Evolutionary conservation across 768 basidiomycete species (phyloP).

Genomic region (Phylloporus sp.): DNA sequence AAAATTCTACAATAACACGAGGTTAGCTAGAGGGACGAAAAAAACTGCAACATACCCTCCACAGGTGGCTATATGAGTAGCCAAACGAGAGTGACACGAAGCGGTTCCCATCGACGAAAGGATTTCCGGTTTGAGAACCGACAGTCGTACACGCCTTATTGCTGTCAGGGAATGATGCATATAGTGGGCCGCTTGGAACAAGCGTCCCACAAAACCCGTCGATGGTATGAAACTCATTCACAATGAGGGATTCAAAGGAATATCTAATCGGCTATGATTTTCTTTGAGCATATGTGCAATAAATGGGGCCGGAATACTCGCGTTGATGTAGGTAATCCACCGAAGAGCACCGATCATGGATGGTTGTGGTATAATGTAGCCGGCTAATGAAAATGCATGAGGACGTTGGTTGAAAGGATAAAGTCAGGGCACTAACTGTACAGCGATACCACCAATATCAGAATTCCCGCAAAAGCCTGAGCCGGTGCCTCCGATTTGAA

Average conservation of each 20-base stretch:
- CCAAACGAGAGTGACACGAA: slow-evolving; percentile 48
- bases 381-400: slow-evolving; percentile 27
- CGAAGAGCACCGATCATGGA: slow-evolving; percentile 66
- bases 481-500: slow-evolving; percentile 59
- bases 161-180: slow-evolving; percentile 46
- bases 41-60: slow-evolving; percentile 35
- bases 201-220: slow-evolving; percentile 57
- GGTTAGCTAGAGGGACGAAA: background rate
- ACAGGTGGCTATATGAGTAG: slow-evolving; percentile 44
- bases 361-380: slow-evolving; percentile 56
- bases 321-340: slow-evolving; percentile 66
- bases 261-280: slow-evolving; percentile 49
- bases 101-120: slow-evolving; percentile 54
- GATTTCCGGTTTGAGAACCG: slow-evolving; percentile 59
- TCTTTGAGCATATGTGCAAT: background rate
- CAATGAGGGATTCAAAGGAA: slow-evolving; percentile 65
- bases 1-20: slow-evolving; percentile 42
- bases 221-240: slow-evolving; percentile 77
- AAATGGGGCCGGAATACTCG: slow-evolving; percentile 36
- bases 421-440: slow-evolving; percentile 22
- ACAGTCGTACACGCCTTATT: slow-evolving; percentile 79
- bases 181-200: slow-evolving; percentile 61
- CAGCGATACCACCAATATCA: slow-evolving; percentile 54
- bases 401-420: background rate
- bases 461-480: slow-evolving; percentile 53